Conservation (phyloP, 345 rosid genomes). For the Laguncularia racemosa region DNA sequence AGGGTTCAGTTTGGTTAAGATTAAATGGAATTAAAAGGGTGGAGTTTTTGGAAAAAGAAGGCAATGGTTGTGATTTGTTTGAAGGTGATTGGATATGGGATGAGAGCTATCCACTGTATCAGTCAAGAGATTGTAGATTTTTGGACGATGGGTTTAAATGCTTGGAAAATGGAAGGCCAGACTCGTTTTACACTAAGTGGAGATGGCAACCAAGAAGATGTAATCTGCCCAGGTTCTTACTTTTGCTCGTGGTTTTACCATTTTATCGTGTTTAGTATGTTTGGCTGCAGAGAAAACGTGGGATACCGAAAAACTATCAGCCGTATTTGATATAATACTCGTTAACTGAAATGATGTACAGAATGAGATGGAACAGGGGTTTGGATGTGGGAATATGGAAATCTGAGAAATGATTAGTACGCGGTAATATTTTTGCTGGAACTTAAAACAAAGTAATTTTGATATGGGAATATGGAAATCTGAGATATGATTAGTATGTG, state of each 20-base stretch:
- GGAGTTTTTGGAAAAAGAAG: slow-evolving; percentile 52
- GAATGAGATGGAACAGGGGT: too few relatives aligned
- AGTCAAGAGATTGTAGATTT: slow-evolving; percentile 72
- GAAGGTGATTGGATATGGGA: slow-evolving; percentile 98
- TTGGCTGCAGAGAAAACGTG: neutral
- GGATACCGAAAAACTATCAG: too few relatives aligned
- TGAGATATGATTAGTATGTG: too few relatives aligned
- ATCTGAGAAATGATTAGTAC: too few relatives aligned
- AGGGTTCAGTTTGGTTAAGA: slow-evolving; percentile 9
- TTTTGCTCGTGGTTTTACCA: neutral
- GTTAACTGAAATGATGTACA: too few relatives aligned
- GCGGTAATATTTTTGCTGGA: too few relatives aligned
- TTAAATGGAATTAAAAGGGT: slow-evolving; percentile 19
- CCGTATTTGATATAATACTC: too few relatives aligned
- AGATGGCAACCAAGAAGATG: slow-evolving; percentile 92
- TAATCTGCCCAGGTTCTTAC: slow-evolving; percentile 71
- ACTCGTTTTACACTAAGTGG: slow-evolving; percentile 81
- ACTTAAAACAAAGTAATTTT: too few relatives aligned
- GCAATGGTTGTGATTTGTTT: slow-evolving; percentile 63
- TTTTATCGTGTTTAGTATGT: neutral
- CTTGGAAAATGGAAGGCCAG: slow-evolving; percentile 82
- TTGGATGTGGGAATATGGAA: too few relatives aligned
- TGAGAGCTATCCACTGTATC: slow-evolving; percentile 75
- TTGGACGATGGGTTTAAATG: slow-evolving; percentile 85
- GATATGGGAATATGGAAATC: too few relatives aligned